Evolutionary conservation across 202 grass and related monocot species (phyloP).

Genomic region (Brachypodium distachyon): DNA sequence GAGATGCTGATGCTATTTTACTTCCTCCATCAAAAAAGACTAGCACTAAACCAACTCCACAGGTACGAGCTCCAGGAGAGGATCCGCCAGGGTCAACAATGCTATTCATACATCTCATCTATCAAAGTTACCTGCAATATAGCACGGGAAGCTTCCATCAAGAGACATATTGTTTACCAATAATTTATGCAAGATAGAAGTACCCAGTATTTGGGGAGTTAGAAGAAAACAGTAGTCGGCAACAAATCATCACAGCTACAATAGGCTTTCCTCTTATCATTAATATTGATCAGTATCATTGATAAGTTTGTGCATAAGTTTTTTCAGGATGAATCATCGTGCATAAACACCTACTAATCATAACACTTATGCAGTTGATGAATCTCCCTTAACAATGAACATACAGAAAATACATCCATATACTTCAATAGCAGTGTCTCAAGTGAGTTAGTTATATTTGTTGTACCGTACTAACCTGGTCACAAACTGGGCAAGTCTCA

Average conservation of each 20-base stretch:
- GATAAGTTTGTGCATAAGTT: neutral
- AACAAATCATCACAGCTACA: neutral
- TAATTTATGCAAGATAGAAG: neutral
- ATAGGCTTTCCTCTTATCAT: neutral
- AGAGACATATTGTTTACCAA: neutral
- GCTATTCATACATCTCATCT: slow-evolving; percentile 51
- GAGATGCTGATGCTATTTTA: slow-evolving; percentile 2
- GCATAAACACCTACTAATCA: neutral
- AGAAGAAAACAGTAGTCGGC: neutral
- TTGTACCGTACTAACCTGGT: slow-evolving; percentile 48
- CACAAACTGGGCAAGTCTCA: slow-evolving; percentile 76
- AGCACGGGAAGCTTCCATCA: slow-evolving; percentile 10
- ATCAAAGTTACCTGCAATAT: slow-evolving; percentile 60
- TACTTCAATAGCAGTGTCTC: neutral
- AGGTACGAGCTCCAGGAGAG: neutral
- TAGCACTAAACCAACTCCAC: slow-evolving; percentile 3
- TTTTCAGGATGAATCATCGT: neutral
- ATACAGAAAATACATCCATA: neutral
- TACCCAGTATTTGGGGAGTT: neutral
- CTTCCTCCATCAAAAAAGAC: neutral
- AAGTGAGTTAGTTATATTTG: neutral
- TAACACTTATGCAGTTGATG: neutral
- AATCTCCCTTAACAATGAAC: neutral
- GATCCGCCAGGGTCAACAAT: slow-evolving; percentile 20
- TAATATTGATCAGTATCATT: neutral